Evolutionary conservation across 139 green algal genomes (phyloP).

Genomic region (Coelastrella sp.): DNA sequence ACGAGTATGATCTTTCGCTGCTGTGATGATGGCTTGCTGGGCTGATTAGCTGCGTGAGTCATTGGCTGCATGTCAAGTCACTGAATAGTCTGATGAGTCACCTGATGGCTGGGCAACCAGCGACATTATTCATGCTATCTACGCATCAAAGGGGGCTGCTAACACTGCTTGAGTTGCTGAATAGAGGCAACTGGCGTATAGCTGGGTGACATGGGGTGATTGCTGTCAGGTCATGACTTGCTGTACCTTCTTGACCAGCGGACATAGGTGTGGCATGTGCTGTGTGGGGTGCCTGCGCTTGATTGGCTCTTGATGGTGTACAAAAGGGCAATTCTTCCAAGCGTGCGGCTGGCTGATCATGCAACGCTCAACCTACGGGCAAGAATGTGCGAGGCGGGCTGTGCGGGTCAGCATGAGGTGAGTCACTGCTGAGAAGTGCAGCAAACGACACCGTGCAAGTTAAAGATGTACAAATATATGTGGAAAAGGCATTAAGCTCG

Average conservation of each 20-base stretch:
- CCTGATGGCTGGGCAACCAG: not conserved
- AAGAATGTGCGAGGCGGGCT: not conserved
- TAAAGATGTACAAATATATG: not conserved
- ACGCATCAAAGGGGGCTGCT: not conserved
- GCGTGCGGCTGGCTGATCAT: not conserved
- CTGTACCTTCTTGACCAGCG: not conserved
- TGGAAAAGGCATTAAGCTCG: not conserved
- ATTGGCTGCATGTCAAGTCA: not conserved
- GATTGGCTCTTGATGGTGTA: conserved; percentile 14
- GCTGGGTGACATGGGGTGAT: not conserved
- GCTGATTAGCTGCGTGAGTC: not conserved
- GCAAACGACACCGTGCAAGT: no score
- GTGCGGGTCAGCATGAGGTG: not conserved
- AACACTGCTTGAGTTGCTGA: not conserved
- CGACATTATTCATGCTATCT: not conserved
- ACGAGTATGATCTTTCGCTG: not conserved
- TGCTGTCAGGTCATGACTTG: not conserved
- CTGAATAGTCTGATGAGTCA: no score
- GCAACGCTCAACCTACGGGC: conserved; percentile 11
- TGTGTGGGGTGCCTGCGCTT: conserved; percentile 11
- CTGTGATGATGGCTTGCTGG: not conserved
- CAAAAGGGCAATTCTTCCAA: conserved; percentile 28
- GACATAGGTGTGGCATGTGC: conserved; percentile 11
- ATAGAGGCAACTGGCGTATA: not conserved
- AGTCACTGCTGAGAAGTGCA: not conserved